A percentile compares a stretch with the other conserved stretches of the same genome.
These are phyloP conservation scores for Magnolia sinica DNA, from an alignment of 164 flowering plant genomes.

Conservation along the genomic window DNA sequence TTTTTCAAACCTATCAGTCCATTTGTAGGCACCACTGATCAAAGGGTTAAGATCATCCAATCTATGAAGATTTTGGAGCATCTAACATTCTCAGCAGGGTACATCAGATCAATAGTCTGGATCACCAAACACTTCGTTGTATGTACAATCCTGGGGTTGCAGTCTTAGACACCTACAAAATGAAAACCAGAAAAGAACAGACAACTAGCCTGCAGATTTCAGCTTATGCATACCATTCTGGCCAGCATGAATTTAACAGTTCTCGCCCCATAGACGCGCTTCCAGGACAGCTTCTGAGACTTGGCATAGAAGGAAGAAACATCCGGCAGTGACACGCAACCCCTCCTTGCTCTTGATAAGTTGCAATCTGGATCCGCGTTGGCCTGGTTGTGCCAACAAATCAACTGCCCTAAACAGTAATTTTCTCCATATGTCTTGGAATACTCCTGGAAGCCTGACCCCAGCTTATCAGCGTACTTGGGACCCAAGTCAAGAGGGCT, in stretches of 20 bases:
- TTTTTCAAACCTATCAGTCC: too few relatives aligned
- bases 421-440: slow-evolving; percentile 86
- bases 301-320: slow-evolving; percentile 81
- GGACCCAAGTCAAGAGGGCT: slow-evolving; percentile 95
- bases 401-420: slow-evolving; percentile 95
- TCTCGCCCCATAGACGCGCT: slow-evolving; percentile 78
- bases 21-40: neutral
- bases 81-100: too few relatives aligned
- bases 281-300: slow-evolving; percentile 63
- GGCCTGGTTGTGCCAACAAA: slow-evolving; percentile 85
- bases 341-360: slow-evolving; percentile 68
- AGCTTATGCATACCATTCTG: slow-evolving; percentile 60
- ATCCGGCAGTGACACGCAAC: slow-evolving; percentile 85
- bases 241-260: slow-evolving; percentile 70
- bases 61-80: neutral
- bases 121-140: neutral
- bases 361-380: slow-evolving; percentile 72
- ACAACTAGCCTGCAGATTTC: neutral
- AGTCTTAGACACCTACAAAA: neutral
- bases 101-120: neutral
- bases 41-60: neutral
- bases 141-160: neutral
- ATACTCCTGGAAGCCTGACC: slow-evolving; percentile 67
- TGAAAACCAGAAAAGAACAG: neutral
- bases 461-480: slow-evolving; percentile 69